Percentiles rank a stretch among this genome's conserved stretches.
Conservation (phyloP, 2,329 filamentous ascomycete species). For the Spiromastix sp. region DNA sequence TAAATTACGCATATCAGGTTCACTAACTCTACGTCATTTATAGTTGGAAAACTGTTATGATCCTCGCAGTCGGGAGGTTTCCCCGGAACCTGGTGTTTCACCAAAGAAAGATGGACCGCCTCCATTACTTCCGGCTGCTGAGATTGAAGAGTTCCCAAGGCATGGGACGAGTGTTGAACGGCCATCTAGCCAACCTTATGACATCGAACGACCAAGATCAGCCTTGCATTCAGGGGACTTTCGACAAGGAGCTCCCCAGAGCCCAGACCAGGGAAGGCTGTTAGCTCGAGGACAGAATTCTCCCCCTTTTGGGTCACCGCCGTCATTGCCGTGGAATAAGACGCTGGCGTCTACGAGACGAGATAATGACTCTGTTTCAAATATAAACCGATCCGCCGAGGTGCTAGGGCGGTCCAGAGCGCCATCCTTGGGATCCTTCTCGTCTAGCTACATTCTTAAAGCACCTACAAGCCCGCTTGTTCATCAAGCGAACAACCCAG, state of each 20-base stretch:
- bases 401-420: slow-evolving; percentile 31
- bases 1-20: too few relatives aligned
- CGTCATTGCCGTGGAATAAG: slow-evolving; percentile 47
- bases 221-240: slow-evolving; percentile 56
- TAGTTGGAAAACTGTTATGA: slow-evolving; percentile 31
- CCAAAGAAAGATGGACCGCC: slow-evolving; percentile 12
- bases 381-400: slow-evolving; percentile 6
- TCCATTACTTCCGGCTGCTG: slow-evolving; percentile 36
- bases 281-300: slow-evolving; percentile 10
- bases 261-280: slow-evolving; percentile 18
- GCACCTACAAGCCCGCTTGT: slow-evolving; percentile 87
- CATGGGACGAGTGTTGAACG: slow-evolving; percentile 27
- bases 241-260: slow-evolving; percentile 32
- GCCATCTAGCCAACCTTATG: slow-evolving; percentile 44
- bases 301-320: slow-evolving; percentile 35
- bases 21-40: too few relatives aligned
- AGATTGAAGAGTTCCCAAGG: slow-evolving; percentile 28
- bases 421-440: slow-evolving; percentile 59
- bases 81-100: slow-evolving; percentile 21
- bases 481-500: slow-evolving; percentile 76
- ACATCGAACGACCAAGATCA: slow-evolving; percentile 75
- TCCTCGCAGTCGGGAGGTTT: too few relatives aligned
- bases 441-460: slow-evolving; percentile 72
- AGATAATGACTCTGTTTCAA: slow-evolving; percentile 10
- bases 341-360: slow-evolving; percentile 14